A percentile compares a stretch with the other conserved stretches of the same genome.
These are phyloP conservation scores for Leccinum subspadiceum DNA, from an alignment of 1,284 basidiomycete species.

Conservation along the genomic window DNA sequence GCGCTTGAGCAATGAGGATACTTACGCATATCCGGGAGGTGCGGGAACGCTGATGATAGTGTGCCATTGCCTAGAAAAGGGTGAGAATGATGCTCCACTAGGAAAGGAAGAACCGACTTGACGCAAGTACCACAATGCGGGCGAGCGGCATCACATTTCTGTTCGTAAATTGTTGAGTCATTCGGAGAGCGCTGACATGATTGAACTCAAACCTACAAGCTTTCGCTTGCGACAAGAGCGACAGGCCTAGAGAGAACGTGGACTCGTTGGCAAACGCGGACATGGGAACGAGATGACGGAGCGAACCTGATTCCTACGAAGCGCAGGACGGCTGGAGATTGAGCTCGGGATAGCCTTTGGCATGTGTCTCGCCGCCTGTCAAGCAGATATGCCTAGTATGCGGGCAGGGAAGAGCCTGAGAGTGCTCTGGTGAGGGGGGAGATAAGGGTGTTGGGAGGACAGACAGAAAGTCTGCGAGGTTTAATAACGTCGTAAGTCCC, in stretches of 20 bases:
- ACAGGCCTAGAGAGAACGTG: slow-evolving; percentile 56
- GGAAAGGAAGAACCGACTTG: slow-evolving; percentile 49
- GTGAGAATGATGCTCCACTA: slow-evolving; percentile 6
- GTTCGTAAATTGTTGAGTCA: slow-evolving; percentile 15
- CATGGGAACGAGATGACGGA: slow-evolving; percentile 1
- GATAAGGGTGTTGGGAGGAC: slow-evolving; percentile 1
- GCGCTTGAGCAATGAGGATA: slow-evolving; percentile 10
- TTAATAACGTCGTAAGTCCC: not conserved
- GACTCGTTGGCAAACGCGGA: slow-evolving; percentile 5
- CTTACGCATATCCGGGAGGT: slow-evolving; percentile 75
- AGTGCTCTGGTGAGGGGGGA: not conserved
- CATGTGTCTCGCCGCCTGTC: slow-evolving; percentile 41
- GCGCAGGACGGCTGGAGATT: slow-evolving; percentile 50
- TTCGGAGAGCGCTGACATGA: not conserved
- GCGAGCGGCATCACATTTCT: slow-evolving; percentile 83
- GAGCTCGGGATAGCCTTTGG: slow-evolving; percentile 52
- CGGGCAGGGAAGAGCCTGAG: not conserved
- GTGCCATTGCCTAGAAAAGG: slow-evolving; percentile 63
- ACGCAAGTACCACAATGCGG: slow-evolving; percentile 81
- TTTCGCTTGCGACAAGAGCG: slow-evolving; percentile 77
- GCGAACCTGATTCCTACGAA: slow-evolving; percentile 74
- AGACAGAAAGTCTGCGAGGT: not conserved
- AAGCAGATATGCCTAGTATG: slow-evolving; percentile 1
- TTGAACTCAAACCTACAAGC: slow-evolving; percentile 49
- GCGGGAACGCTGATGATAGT: slow-evolving; percentile 75